Conservation (phyloP, 305 asterid species). For the Plantago lanceolata region DNA sequence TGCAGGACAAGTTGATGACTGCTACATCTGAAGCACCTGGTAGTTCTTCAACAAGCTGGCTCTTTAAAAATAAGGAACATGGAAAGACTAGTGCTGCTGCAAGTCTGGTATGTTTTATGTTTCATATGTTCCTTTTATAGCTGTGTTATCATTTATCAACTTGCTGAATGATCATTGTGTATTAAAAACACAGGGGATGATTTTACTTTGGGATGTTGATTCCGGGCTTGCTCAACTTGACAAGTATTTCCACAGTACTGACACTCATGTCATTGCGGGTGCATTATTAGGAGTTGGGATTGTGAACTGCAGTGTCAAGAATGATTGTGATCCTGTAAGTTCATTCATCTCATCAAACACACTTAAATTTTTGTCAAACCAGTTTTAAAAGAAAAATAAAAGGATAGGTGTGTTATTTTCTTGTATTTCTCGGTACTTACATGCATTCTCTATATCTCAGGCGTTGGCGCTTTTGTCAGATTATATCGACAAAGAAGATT, state of each 20-base stretch:
- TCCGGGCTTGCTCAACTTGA: constrained; percentile 96
- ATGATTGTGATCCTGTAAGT: constrained; percentile 97
- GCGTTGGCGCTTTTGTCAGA: constrained; percentile 87
- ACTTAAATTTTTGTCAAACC: not conserved
- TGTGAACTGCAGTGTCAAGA: constrained; percentile 73
- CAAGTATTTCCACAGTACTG: constrained; percentile 88
- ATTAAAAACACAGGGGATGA: constrained; percentile 76
- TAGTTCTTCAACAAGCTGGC: constrained; percentile 88
- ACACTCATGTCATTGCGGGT: constrained; percentile 77
- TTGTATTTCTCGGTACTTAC: constrained; percentile 1
- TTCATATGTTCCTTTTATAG: not conserved
- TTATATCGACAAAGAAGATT: constrained; percentile 71
- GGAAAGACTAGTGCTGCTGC: constrained; percentile 99
- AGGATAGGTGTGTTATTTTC: not conserved
- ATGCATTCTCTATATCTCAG: constrained; percentile 31
- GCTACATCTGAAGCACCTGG: constrained; percentile 78
- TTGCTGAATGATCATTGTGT: constrained; percentile 20
- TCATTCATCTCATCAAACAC: not conserved
- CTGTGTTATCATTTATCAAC: not conserved
- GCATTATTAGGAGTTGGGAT: constrained; percentile 95
- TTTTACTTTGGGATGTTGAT: constrained; percentile 96
- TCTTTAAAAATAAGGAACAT: constrained; percentile 88
- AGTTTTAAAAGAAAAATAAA: not conserved
- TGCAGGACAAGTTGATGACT: constrained; percentile 95
- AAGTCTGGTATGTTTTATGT: constrained; percentile 58